Base-by-base conservation (phyloP, 1,284 basidiomycete genomes). In the Fistulinella staudtii region DNA sequence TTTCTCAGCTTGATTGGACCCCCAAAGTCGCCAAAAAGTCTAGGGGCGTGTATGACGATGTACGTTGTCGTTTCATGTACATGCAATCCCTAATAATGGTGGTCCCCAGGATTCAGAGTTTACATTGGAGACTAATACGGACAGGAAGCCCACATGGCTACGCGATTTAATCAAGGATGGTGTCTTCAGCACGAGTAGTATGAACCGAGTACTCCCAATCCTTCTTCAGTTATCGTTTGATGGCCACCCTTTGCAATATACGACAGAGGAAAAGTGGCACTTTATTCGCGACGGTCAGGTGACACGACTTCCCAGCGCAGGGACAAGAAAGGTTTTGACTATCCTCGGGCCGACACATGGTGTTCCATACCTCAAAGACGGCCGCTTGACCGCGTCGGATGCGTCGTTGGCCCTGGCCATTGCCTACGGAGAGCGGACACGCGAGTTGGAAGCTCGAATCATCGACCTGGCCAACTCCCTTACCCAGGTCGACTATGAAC, bases 1-100 rank as follows among this genome's bases (percentile, higher is more conserved):
- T 93, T 14, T 78, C 75, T 38, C 96, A 99, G 64, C 72, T 99
- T 41, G 94, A 99, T 64, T 99, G 95, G 95, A 84, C 88, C 2
- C 91, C 91, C 0, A 98, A 98, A 66, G 73, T 74, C 9, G 80
- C 80, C 3, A 82, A 85, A n/a, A 80, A 85, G 56, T 79, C 80
- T 8, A 73, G 85, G 58, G 85, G 85, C 0, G 56, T 84, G 3
- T 35, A 42, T 24, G 39, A 43, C n/a, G 25, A 31, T 9, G 65
- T 53, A 51, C 50, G 63, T n/a, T n/a, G n/a, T 49, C 9, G 49
- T 58, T 60, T 22, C 33, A 15, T 7, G 11, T 28, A 14, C 20
- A 17, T 23, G 20, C 8, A 7, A 13, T 34, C 18, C 21, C 25
- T 15, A 5, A 17, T 27, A 5, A 33, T 51, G 22, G 53, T 36